Conservation (phyloP, 768 basidiomycete species). For the Boletus sp. region DNA sequence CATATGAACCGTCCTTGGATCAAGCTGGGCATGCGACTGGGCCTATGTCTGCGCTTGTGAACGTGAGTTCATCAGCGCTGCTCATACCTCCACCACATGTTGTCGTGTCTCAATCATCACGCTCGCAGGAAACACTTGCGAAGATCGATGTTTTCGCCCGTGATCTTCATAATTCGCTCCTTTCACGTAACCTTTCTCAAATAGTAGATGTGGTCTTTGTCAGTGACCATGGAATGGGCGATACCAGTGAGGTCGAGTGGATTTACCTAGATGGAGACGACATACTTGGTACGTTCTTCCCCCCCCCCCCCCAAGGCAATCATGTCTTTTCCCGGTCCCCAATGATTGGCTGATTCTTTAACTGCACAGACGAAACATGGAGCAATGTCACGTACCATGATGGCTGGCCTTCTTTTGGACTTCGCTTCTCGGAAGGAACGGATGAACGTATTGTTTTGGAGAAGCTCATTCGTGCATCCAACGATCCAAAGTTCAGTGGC, state of each 20-base stretch:
- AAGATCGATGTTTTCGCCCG: conserved; percentile 73
- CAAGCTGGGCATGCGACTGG: conserved; percentile 78
- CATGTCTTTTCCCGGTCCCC: not conserved
- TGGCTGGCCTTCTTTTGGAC: conserved; percentile 87
- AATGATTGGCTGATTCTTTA: not conserved
- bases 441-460: conserved; percentile 58
- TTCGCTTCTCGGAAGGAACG: conserved; percentile 62
- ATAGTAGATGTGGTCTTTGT: conserved; percentile 90
- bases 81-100: not conserved
- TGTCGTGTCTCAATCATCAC: not conserved
- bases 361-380: conserved; percentile 23
- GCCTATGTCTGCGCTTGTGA: conserved; percentile 64
- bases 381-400: conserved; percentile 54
- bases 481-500: conserved; percentile 33
- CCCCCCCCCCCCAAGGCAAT: not conserved
- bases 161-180: conserved; percentile 59
- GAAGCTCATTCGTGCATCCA: conserved; percentile 50
- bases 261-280: conserved; percentile 66
- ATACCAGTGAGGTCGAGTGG: conserved; percentile 73
- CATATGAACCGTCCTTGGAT: conserved; percentile 82
- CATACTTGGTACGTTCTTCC: conserved; percentile 23
- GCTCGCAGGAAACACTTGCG: conserved; percentile 53
- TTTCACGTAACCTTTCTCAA: conserved; percentile 69
- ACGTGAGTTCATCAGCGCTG: conserved; percentile 43
- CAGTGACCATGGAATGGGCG: conserved; percentile 89